phyloP scores from a whole-genome alignment of 495 filamentous ascomycete genomes.

The Cercophora sp. region DNA sequence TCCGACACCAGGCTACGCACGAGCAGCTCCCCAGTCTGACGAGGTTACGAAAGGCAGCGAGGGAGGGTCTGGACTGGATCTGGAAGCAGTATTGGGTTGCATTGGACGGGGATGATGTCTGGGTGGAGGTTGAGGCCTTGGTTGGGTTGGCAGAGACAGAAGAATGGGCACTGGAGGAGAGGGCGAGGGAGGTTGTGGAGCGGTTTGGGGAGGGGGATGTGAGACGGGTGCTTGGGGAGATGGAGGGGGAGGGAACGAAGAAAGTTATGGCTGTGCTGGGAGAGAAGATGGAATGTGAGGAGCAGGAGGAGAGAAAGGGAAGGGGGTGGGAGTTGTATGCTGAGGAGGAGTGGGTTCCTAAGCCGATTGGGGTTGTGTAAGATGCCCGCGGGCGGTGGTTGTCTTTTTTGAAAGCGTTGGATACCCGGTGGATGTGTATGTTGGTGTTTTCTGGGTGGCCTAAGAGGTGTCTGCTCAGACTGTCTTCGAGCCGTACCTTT shows the following conservation, averaged over 20 bases:
- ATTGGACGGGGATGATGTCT: conserved; percentile 18
- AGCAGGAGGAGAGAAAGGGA: conserved; percentile 6
- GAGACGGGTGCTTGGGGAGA: conserved; percentile 11
- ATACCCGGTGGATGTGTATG: no score
- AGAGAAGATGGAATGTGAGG: conserved; percentile 15
- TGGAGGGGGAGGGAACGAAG: conserved; percentile 22
- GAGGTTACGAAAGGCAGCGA: conserved; percentile 60
- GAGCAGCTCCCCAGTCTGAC: conserved; percentile 73
- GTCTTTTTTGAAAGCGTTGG: no score
- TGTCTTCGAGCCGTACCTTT: no score
- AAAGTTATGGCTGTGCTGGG: no score
- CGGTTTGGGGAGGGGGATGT: conserved; percentile 23
- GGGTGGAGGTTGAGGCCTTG: conserved; percentile 24
- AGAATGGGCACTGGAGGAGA: background rate
- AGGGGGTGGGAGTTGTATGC: conserved; percentile 51
- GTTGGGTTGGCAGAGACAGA: conserved; percentile 19
- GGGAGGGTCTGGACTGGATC: conserved; percentile 74
- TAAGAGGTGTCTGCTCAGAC: no score
- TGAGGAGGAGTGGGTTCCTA: conserved; percentile 55
- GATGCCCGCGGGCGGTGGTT: background rate
- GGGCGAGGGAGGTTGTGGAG: conserved; percentile 23
- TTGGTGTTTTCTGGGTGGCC: no score
- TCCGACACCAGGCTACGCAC: conserved; percentile 87
- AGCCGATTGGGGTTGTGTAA: conserved; percentile 54
- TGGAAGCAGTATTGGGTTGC: conserved; percentile 82